Conservation (phyloP, 345 rosid species). For the Tarenaya hassleriana region DNA sequence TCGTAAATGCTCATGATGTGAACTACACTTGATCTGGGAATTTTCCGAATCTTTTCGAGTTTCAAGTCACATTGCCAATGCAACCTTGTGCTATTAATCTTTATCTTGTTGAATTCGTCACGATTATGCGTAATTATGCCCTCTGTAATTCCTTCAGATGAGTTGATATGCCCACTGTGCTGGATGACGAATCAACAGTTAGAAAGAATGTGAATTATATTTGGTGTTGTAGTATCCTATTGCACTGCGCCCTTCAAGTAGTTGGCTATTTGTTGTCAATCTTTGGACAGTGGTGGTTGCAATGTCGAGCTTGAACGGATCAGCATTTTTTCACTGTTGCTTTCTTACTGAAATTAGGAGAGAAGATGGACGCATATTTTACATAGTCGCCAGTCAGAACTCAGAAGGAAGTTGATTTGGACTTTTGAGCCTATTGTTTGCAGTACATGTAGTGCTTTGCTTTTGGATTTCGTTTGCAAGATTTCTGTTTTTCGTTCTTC, state of each 20-base stretch:
- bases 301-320: background rate
- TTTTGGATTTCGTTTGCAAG: no score
- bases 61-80: no score
- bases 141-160: background rate
- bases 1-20: background rate
- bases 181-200: background rate
- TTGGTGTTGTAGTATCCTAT: background rate
- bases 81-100: background rate
- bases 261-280: background rate
- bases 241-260: background rate
- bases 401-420: background rate
- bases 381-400: no score
- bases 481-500: background rate
- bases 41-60: background rate
- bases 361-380: no score
- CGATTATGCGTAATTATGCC: background rate
- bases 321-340: background rate
- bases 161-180: background rate
- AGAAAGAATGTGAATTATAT: background rate
- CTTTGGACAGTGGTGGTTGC: constrained; percentile 5
- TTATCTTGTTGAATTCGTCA: background rate
- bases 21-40: constrained; percentile 21
- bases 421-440: no score
- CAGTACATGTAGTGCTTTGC: no score
- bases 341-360: background rate